Percentiles rank a stretch among this genome's conserved stretches.
Evolutionary conservation across 805 yeast genomes (phyloP).

Genomic region (Torulaspora delbrueckii): DNA sequence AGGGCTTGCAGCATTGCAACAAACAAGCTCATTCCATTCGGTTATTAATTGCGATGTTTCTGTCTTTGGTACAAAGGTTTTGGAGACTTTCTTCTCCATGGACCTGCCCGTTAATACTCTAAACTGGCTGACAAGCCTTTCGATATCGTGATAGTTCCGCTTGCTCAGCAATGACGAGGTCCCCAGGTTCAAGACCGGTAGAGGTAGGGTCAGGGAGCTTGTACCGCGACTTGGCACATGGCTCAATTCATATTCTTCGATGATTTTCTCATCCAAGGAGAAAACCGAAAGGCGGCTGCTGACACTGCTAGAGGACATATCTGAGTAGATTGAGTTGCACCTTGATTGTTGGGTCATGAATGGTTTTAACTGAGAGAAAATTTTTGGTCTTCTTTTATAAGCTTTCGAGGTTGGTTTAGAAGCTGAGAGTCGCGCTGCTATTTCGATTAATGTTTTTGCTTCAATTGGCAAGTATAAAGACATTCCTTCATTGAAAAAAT

Average conservation of each 20-base stretch:
- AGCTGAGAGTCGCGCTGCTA: slow-evolving; percentile 56
- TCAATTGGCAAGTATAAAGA: slow-evolving; percentile 59
- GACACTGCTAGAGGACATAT: slow-evolving; percentile 28
- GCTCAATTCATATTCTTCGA: slow-evolving; percentile 55
- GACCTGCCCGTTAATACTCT: slow-evolving; percentile 27
- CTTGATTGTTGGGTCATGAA: slow-evolving; percentile 40
- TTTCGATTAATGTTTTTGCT: slow-evolving; percentile 54
- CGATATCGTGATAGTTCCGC: slow-evolving; percentile 36
- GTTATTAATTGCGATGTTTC: slow-evolving; percentile 9
- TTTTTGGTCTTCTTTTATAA: slow-evolving; percentile 2
- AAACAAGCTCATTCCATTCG: slow-evolving; percentile 11
- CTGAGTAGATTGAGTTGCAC: slow-evolving; percentile 35
- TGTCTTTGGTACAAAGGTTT: slow-evolving; percentile 5
- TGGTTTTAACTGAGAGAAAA: slow-evolving; percentile 46
- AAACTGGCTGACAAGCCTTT: slow-evolving; percentile 48
- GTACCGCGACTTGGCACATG: slow-evolving; percentile 36
- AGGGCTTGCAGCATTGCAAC: neutral
- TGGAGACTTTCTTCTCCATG: neutral
- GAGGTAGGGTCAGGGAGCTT: slow-evolving; percentile 36
- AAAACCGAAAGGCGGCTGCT: slow-evolving; percentile 29
- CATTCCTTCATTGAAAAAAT: slow-evolving; percentile 76
- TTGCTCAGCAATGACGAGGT: slow-evolving; percentile 38
- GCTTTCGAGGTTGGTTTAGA: slow-evolving; percentile 14
- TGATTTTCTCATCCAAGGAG: slow-evolving; percentile 43
- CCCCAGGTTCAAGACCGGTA: slow-evolving; percentile 31